Base-by-base conservation (phyloP, 1,284 basidiomycete species). In the Clitocybe nebularis region DNA sequence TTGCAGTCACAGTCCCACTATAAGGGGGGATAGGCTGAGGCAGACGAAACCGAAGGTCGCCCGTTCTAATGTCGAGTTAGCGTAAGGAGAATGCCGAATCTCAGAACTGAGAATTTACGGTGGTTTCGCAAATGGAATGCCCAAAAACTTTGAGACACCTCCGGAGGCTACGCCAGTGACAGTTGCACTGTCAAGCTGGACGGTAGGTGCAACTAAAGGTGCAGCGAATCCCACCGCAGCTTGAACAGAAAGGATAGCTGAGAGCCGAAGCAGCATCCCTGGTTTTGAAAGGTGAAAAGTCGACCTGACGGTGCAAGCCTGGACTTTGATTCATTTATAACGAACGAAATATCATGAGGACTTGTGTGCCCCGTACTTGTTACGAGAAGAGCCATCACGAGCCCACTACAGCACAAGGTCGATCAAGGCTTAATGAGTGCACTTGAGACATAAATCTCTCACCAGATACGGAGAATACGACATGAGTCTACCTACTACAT, bases 71-170 rank as follows among this genome's bases (percentile, higher is more conserved):
- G 25, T 29, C n/a, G 11, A 10, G 14, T 21, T 14, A 41, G 28
- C 14, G 5, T 8, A n/a, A 14, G 3, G 14, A 38, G 4, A n/a
- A 26, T 11, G 21, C 6, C 17, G 16, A 7, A 5, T 9, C 5
- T 14, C 13, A 29, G 7, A 19, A 13, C 25, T 36, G n/a, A 20
- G 19, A 22, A 48, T 58, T 46, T 44, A 71, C 69, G 71, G 69
- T 21, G 69, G 67, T 43, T 61, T 41, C 3, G 77, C 76, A 44
- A 71, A 81, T 0, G 77, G 76, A 22, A 80, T 75, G 0, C 76
- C 75, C 1, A 77, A 55, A 46, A 71, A 79, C 34, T 67, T 62
- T 11, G 59, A 54, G 0, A 68, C 55, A 2, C 41, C 33, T 0
- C 58, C 55, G 6, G 54, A 51, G 10, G 41, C 50, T 16, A 50